A percentile compares a stretch with the other conserved stretches of the same genome.
These are phyloP conservation scores for Hypoxylon intermedium DNA, from an alignment of 495 filamentous ascomycete genomes.

Conservation along the genomic window DNA sequence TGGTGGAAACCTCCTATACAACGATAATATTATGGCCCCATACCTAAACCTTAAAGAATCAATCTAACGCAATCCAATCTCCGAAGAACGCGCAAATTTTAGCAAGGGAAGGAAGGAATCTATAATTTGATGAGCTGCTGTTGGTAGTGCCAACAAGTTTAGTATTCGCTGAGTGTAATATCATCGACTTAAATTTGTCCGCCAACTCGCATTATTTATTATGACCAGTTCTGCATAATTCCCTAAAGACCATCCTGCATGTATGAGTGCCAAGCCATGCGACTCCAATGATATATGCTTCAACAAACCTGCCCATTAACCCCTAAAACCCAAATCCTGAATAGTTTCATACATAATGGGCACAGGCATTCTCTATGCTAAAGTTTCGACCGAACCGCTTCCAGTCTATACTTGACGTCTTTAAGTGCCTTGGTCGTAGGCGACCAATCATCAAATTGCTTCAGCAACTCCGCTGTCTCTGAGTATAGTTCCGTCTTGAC, in stretches of 20 bases:
- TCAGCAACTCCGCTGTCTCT: constrained; percentile 80
- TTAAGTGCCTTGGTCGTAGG: constrained; percentile 87
- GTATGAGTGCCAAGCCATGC: constrained; percentile 1
- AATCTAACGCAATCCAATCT: too few relatives aligned
- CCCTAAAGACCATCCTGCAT: neutral
- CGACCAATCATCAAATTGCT: constrained; percentile 93
- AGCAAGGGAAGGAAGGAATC: too few relatives aligned
- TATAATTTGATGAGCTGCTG: too few relatives aligned
- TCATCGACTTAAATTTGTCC: too few relatives aligned
- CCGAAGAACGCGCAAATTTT: too few relatives aligned
- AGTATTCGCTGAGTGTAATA: too few relatives aligned
- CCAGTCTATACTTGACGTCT: constrained; percentile 94
- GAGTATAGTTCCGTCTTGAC: constrained; percentile 78
- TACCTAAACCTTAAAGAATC: too few relatives aligned
- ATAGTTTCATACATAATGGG: constrained; percentile 1
- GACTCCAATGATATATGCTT: constrained; percentile 25
- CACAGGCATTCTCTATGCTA: constrained; percentile 43
- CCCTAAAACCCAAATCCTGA: constrained; percentile 14
- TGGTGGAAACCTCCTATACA: constrained; percentile 6
- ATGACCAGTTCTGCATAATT: constrained; percentile 1
- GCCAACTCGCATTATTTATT: constrained; percentile 21
- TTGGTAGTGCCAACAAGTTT: too few relatives aligned
- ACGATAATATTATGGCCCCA: too few relatives aligned
- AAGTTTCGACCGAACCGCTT: constrained; percentile 87
- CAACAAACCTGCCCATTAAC: constrained; percentile 3